Evolutionary conservation across 306 rosid species (phyloP), one percentile per base, ranked within the genome.

Genomic region (Pyrus communis): DNA sequence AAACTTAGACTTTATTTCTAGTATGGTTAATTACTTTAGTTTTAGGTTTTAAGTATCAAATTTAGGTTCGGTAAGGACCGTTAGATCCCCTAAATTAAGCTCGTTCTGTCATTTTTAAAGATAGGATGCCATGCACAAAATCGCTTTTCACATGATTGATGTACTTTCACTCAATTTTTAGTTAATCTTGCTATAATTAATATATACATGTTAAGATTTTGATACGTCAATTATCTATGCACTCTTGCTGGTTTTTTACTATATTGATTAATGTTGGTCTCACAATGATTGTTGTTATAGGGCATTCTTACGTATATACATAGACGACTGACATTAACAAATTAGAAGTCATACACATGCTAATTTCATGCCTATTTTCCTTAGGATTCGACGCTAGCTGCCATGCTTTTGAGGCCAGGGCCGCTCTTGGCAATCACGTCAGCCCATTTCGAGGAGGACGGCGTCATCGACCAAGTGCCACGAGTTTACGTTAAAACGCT

Each of bases 321-420:
- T 54, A 10, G n/a, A 55, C 7, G 3, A 55, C 1, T 55, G 1
- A 58, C 12, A 11, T n/a, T 21, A 58, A 54, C 10, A 58, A 22
- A 21, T 4, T 9, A 9, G 11, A 1, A 23, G 9, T 60, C 66
- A 25, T 11, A 27, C 0, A n/a, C 14, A 60, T 49, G 13, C 9
- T 15, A 4, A 33, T 76, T 76, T 77, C 81, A 62, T 70, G 42
- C n/a, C 15, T 65, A 3, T 31, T 73, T 40, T 4, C 33, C 30
- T 7, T 78, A 95, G 99, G 99, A 95, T 87, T 90, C 93, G 12
- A 92, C 97, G 1, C 63, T 95, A 63, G 99, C 97, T n/a, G 84
- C 79, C 22, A 92, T 95, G 97, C 88, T 95, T 40, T n/a, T 84
- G 86, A 92, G 86, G 85, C 93, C 97, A 4, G 97, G 97, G 45